Evolutionary conservation across 2,329 filamentous ascomycete species (phyloP).

Genomic region (Alternaria panax): DNA sequence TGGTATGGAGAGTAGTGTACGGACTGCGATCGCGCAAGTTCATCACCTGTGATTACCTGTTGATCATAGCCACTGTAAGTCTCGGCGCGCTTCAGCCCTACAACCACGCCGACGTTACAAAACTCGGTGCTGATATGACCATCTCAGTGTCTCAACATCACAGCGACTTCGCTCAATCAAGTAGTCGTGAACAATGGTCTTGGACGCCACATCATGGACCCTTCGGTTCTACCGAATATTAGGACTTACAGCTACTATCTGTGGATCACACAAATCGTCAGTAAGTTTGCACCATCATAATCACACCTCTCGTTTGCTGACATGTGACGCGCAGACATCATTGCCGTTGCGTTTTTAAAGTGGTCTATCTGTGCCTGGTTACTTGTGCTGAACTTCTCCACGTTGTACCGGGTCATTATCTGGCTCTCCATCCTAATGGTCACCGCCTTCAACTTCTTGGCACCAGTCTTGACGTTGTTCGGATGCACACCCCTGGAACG

Average conservation of each 20-base stretch:
- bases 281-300: not conserved
- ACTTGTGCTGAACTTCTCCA: slow-evolving; percentile 40
- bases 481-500: slow-evolving; percentile 36
- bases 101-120: not conserved
- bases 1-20: slow-evolving; percentile 36
- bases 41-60: slow-evolving; percentile 34
- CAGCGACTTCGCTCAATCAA: slow-evolving; percentile 19
- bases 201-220: slow-evolving; percentile 35
- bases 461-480: slow-evolving; percentile 34
- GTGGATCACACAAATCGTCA: slow-evolving; percentile 36
- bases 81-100: not conserved
- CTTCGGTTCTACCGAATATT: slow-evolving; percentile 25
- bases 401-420: slow-evolving; percentile 30
- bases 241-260: slow-evolving; percentile 31
- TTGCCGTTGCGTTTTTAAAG: slow-evolving; percentile 40
- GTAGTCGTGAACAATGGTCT: slow-evolving; percentile 28
- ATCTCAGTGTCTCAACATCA: slow-evolving; percentile 26
- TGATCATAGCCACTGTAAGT: slow-evolving; percentile 38
- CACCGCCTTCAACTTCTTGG: slow-evolving; percentile 37
- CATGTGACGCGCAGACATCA: slow-evolving; percentile 18
- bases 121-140: slow-evolving; percentile 8
- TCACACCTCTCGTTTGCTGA: not conserved
- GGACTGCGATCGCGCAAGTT: slow-evolving; percentile 30
- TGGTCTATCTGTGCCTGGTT: slow-evolving; percentile 43
- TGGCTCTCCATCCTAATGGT: slow-evolving; percentile 40